Conservation (phyloP, 768 basidiomycete species). For the Trametes cingulata region DNA sequence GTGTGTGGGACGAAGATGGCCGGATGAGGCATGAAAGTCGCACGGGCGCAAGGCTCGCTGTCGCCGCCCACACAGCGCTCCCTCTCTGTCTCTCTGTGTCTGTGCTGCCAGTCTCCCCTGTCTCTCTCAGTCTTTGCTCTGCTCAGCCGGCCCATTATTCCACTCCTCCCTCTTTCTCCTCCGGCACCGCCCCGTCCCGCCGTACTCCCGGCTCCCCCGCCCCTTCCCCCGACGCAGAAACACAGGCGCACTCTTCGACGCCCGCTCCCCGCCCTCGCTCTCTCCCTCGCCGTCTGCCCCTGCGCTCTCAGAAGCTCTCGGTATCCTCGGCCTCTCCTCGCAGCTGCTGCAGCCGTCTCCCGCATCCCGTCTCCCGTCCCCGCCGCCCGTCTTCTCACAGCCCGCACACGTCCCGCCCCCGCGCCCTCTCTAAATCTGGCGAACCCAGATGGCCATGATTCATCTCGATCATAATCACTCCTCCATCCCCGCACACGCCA, state of each 20-base stretch:
- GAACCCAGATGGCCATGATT: slow-evolving; percentile 31
- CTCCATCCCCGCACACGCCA: slow-evolving; percentile 25
- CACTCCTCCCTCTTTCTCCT: background rate
- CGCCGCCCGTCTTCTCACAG: background rate
- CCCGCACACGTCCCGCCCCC: slow-evolving; percentile 2
- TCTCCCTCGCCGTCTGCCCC: too few species aligned
- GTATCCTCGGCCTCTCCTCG: background rate
- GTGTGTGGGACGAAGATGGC: slow-evolving; percentile 7
- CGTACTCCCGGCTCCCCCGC: too few species aligned
- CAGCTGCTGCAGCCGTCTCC: background rate
- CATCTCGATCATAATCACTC: slow-evolving; percentile 37
- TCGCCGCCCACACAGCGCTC: background rate
- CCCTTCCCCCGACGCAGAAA: too few species aligned
- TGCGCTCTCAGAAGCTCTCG: background rate
- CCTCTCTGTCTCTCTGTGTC: background rate
- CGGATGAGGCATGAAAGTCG: slow-evolving; percentile 15
- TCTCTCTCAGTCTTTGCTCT: background rate
- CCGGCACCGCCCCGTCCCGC: too few species aligned
- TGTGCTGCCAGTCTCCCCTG: background rate
- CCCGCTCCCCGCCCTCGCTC: too few species aligned
- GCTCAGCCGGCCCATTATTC: background rate
- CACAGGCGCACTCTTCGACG: too few species aligned
- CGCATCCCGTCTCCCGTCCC: background rate
- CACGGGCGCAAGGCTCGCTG: slow-evolving; percentile 16
- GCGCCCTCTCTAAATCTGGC: slow-evolving; percentile 25